These are phyloP conservation scores for Marchantia polymorpha DNA, from an alignment of 225 moss, liverwort and hornwort species.

Conservation along the genomic window DNA sequence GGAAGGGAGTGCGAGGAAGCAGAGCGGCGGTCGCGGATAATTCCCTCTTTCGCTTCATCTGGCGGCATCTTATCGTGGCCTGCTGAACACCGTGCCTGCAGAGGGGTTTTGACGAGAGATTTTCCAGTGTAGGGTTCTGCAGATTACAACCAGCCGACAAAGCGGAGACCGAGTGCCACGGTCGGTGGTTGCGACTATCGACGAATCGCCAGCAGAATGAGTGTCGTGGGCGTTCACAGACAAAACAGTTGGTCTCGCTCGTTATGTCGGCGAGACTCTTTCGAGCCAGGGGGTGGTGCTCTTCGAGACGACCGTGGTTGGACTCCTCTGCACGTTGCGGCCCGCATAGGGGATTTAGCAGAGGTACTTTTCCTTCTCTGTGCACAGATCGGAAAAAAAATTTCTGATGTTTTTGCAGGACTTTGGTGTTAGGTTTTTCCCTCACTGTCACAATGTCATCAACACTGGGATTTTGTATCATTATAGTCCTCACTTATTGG, in stretches of 20 bases:
- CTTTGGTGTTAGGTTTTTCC: too few species aligned
- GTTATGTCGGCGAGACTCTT: slow-evolving; percentile 56
- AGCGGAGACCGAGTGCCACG: background rate
- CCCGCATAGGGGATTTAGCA: slow-evolving; percentile 68
- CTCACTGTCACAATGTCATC: too few species aligned
- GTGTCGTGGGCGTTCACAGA: slow-evolving; percentile 39
- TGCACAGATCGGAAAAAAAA: background rate
- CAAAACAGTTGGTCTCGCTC: slow-evolving; percentile 57
- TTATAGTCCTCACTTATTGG: too few species aligned
- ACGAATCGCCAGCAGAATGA: slow-evolving; percentile 29
- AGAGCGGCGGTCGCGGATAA: background rate
- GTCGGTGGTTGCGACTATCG: background rate
- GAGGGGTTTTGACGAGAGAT: background rate
- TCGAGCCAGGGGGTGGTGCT: slow-evolving; percentile 33
- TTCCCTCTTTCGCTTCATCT: background rate
- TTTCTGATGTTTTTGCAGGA: too few species aligned
- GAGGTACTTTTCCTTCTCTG: slow-evolving; percentile 44
- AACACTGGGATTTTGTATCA: too few species aligned
- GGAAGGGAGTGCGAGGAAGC: background rate
- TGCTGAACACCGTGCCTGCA: background rate
- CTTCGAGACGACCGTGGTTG: slow-evolving; percentile 83
- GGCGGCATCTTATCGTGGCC: background rate
- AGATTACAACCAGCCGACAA: slow-evolving; percentile 5
- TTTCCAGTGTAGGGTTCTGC: background rate
- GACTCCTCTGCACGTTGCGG: slow-evolving; percentile 87